Conservation (phyloP, 495 filamentous ascomycete genomes). For the Talaromyces borbonicus region DNA sequence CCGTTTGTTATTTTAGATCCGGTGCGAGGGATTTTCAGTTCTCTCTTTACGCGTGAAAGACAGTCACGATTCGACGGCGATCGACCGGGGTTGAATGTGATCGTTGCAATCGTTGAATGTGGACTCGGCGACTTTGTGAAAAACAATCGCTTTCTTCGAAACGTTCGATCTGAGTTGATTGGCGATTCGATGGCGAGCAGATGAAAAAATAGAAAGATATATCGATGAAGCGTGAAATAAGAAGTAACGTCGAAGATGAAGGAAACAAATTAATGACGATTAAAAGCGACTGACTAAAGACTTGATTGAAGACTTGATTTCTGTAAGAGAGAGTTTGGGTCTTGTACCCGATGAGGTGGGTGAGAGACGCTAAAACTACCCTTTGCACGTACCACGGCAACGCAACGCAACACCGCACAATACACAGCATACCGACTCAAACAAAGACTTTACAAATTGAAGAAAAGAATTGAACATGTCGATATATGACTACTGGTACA, state of each 20-base stretch:
- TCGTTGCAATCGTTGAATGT: background rate
- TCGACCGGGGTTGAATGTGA: background rate
- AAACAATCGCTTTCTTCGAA: background rate
- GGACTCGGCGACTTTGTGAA: background rate
- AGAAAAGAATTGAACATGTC: background rate
- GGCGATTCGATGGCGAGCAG: background rate
- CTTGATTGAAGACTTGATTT: no score
- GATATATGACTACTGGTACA: background rate
- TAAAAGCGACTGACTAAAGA: no score
- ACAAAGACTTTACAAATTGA: background rate
- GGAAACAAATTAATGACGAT: no score
- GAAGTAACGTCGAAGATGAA: no score
- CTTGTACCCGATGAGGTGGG: no score
- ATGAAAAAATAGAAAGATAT: no score
- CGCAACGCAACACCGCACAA: background rate
- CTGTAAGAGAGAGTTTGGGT: no score
- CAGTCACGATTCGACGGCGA: no score
- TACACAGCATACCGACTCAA: background rate
- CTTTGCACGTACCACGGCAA: constrained; percentile 1
- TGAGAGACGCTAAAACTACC: background rate
- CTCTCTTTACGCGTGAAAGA: no score
- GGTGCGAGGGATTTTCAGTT: no score
- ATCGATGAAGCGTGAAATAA: no score
- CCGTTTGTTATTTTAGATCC: no score
- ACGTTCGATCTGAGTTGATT: background rate